A percentile compares a stretch with the other conserved stretches of the same genome.
phyloP scores from a whole-genome alignment of 495 filamentous ascomycete genomes.

The Poronia punctata region DNA sequence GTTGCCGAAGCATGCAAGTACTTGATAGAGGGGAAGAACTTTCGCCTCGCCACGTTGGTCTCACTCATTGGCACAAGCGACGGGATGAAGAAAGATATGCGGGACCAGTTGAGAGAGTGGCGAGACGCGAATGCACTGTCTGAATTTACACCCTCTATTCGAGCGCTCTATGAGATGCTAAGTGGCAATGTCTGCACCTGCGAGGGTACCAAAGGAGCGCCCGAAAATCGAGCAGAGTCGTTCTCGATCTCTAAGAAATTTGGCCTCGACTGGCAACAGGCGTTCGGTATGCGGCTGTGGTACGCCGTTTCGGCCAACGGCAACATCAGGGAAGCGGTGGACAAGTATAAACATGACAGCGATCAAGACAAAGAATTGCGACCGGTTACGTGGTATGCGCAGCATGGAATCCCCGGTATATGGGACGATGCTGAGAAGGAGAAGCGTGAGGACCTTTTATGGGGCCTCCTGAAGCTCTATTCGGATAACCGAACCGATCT shows the following conservation, averaged over 20 bases:
- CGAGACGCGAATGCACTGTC: slow-evolving; percentile 68
- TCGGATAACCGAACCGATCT: slow-evolving; percentile 45
- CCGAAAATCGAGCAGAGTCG: slow-evolving; percentile 68
- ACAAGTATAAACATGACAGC: slow-evolving; percentile 62
- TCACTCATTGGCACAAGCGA: slow-evolving; percentile 69
- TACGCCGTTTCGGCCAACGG: slow-evolving; percentile 65
- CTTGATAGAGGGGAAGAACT: slow-evolving; percentile 64
- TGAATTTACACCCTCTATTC: slow-evolving; percentile 78
- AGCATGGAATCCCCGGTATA: slow-evolving; percentile 36
- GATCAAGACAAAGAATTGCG: slow-evolving; percentile 52
- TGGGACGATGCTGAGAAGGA: slow-evolving; percentile 45
- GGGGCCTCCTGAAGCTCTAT: slow-evolving; percentile 77
- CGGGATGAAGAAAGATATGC: slow-evolving; percentile 58
- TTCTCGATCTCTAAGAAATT: slow-evolving; percentile 79
- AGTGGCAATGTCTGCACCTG: slow-evolving; percentile 77
- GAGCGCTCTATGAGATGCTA: slow-evolving; percentile 82
- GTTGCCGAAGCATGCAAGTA: slow-evolving; percentile 73
- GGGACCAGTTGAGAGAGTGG: slow-evolving; percentile 77
- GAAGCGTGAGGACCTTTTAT: slow-evolving; percentile 69
- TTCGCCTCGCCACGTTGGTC: slow-evolving; percentile 74
- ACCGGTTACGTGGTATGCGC: slow-evolving; percentile 54
- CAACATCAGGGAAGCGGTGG: slow-evolving; percentile 61
- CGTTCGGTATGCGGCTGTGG: slow-evolving; percentile 85
- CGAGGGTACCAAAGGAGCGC: slow-evolving; percentile 61
- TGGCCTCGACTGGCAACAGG: slow-evolving; percentile 82